phyloP scores from a whole-genome alignment of 2,329 filamentous ascomycete species.

The Penicillium crustosum region DNA sequence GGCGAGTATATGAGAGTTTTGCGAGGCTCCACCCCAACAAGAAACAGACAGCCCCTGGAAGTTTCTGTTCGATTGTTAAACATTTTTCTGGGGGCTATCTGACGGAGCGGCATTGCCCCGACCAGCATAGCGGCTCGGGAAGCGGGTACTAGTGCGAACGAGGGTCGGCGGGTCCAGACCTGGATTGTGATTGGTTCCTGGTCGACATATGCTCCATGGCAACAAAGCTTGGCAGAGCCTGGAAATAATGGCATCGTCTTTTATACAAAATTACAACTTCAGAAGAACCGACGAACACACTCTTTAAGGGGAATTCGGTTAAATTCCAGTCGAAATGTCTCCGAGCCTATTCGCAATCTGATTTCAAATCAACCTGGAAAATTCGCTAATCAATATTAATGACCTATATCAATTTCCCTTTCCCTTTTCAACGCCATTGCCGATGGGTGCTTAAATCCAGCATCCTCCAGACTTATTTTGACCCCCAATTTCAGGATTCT shows the following conservation, averaged over 20 bases:
- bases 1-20: neutral
- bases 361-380: neutral
- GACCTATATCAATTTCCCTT: neutral
- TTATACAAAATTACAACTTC: constrained; percentile 13
- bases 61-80: neutral
- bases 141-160: constrained; percentile 2
- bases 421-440: neutral
- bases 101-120: neutral
- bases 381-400: neutral
- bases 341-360: neutral
- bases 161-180: neutral
- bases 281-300: neutral
- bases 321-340: neutral
- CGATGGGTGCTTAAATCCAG: neutral
- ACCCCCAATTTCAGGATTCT: neutral
- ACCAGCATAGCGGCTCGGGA: neutral
- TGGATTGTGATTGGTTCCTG: neutral
- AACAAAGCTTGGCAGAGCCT: constrained; percentile 15
- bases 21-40: neutral
- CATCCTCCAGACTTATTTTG: neutral
- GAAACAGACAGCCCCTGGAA: neutral
- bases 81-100: neutral
- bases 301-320: neutral
- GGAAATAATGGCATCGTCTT: constrained; percentile 10
- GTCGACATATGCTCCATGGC: neutral